Conservation (phyloP, 2,329 filamentous ascomycete species). For the Dactylellina cionopaga region DNA sequence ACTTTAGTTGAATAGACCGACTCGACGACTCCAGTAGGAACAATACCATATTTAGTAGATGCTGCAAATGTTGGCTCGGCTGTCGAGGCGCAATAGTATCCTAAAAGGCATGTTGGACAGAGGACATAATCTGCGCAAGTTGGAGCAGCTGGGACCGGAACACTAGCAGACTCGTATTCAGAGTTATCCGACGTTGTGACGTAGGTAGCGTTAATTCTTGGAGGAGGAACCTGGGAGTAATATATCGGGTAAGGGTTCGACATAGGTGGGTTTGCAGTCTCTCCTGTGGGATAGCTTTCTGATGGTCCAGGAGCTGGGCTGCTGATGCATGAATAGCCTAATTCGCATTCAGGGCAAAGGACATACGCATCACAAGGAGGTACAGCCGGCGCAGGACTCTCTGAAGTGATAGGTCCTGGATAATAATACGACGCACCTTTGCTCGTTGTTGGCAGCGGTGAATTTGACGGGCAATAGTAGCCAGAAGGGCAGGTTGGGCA, state of each 20-base stretch:
- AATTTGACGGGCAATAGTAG: constrained; percentile 29
- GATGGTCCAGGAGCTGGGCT: neutral
- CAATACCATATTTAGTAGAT: constrained; percentile 35
- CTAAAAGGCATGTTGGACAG: constrained; percentile 36
- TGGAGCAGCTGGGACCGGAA: constrained; percentile 26
- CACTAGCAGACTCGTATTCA: neutral
- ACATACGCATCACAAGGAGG: constrained; percentile 38
- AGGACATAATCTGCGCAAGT: constrained; percentile 39
- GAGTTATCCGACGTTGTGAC: constrained; percentile 3
- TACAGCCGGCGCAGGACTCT: constrained; percentile 1
- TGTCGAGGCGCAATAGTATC: constrained; percentile 38
- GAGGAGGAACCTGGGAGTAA: neutral
- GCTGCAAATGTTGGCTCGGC: constrained; percentile 18
- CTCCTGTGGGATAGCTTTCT: neutral
- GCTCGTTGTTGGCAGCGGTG: neutral
- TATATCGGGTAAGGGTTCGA: constrained; percentile 27
- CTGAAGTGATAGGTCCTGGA: neutral
- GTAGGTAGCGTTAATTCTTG: constrained; percentile 25
- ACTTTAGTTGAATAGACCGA: constrained; percentile 28
- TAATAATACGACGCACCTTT: constrained; percentile 14
- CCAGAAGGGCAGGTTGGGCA: constrained; percentile 35
- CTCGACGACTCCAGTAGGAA: constrained; percentile 40
- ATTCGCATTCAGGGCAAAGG: constrained; percentile 43
- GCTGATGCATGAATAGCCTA: constrained; percentile 37
- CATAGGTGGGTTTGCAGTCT: constrained; percentile 32